A percentile compares a stretch with the other conserved stretches of the same genome.
Evolutionary conservation across 2,329 filamentous ascomycete species (phyloP).

Genomic region (Talaromyces sp.): DNA sequence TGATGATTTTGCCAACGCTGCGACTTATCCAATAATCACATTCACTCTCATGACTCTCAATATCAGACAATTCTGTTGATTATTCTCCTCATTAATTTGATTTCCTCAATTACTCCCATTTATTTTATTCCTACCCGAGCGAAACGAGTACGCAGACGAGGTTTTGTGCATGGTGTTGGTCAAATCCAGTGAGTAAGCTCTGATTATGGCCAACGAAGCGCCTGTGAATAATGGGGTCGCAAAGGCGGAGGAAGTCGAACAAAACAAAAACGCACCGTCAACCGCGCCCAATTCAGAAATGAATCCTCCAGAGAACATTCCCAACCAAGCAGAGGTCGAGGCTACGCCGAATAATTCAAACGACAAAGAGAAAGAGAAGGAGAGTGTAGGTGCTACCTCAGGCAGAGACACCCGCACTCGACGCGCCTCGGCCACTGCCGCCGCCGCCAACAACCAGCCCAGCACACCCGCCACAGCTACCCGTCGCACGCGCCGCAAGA

Average conservation of each 20-base stretch:
- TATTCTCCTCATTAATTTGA: neutral
- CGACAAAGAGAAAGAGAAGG: conserved; percentile 13
- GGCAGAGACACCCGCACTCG: conserved; percentile 31
- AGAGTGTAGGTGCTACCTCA: neutral
- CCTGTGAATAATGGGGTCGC: conserved; percentile 24
- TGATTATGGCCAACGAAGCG: conserved; percentile 31
- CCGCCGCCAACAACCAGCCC: conserved; percentile 23
- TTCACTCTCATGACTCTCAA: neutral
- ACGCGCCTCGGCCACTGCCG: conserved; percentile 29
- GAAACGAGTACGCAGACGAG: neutral
- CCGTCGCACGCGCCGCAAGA: conserved; percentile 40
- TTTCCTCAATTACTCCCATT: neutral
- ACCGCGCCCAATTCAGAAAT: conserved; percentile 1
- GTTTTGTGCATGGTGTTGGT: neutral
- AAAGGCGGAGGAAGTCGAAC: conserved; percentile 27
- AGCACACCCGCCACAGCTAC: conserved; percentile 17
- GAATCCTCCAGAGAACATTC: conserved; percentile 7
- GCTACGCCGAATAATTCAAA: neutral
- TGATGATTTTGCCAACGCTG: neutral
- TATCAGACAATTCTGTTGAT: neutral
- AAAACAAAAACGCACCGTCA: conserved; percentile 1
- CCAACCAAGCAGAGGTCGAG: neutral
- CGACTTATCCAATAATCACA: neutral
- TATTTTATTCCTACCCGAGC: neutral
- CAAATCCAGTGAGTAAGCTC: conserved; percentile 11